phyloP scores from a whole-genome alignment of 352 stramenopile genomes.

The Halophytophthora batemanensis region DNA sequence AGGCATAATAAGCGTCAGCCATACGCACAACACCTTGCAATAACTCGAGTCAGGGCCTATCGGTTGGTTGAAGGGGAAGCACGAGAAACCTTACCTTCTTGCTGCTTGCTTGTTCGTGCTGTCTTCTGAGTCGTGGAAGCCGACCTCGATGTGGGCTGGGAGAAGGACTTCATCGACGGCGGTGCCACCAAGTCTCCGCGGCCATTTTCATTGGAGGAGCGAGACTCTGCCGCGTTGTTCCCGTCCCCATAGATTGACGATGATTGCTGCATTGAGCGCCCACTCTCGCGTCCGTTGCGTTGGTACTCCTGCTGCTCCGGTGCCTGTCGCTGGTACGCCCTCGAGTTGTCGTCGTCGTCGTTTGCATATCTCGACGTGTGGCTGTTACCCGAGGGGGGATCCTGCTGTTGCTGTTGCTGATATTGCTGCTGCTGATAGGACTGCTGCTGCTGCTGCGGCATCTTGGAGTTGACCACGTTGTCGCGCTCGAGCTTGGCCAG shows the following conservation, averaged over 20 bases:
- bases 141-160: constrained; percentile 23
- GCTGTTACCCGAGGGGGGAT: constrained; percentile 18
- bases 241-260: constrained; percentile 20
- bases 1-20: neutral
- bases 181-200: constrained; percentile 41
- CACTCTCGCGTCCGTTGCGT: constrained; percentile 18
- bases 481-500: constrained; percentile 88
- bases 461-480: constrained; percentile 37
- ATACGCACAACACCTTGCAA: constrained; percentile 8
- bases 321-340: constrained; percentile 20
- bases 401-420: constrained; percentile 27
- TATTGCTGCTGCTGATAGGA: constrained; percentile 20
- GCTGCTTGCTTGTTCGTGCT: constrained; percentile 36
- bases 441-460: constrained; percentile 29
- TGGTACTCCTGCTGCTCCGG: constrained; percentile 27
- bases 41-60: constrained; percentile 3
- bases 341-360: constrained; percentile 16
- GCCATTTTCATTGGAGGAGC: constrained; percentile 20
- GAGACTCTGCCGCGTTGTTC: constrained; percentile 6
- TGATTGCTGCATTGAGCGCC: neutral
- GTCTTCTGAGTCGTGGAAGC: constrained; percentile 29
- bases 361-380: constrained; percentile 17
- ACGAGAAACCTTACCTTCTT: constrained; percentile 24
- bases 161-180: constrained; percentile 30
- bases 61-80: constrained; percentile 3